Conservation (phyloP, 2,329 filamentous ascomycete genomes). For the Alternaria arborescens region DNA sequence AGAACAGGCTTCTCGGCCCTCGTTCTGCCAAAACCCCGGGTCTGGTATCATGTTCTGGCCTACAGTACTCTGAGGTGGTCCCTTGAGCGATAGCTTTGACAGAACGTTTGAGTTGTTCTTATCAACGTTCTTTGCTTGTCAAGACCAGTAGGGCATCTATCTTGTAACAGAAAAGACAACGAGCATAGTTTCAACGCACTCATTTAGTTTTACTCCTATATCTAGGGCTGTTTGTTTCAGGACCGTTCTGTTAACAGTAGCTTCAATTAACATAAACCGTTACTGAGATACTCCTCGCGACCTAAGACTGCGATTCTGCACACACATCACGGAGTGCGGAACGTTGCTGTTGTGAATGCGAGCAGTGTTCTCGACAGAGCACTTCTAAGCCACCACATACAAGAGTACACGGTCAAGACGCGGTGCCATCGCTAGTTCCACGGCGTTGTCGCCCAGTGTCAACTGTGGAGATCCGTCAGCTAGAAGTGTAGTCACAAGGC, state of each 20-base stretch:
- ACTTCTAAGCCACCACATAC: slow-evolving; percentile 31
- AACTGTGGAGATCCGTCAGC: slow-evolving; percentile 29
- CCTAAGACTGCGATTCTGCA: neutral
- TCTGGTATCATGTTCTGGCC: slow-evolving; percentile 15
- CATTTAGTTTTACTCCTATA: neutral
- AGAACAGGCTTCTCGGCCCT: neutral
- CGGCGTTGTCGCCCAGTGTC: slow-evolving; percentile 30
- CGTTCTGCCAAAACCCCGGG: slow-evolving; percentile 19
- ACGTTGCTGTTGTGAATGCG: slow-evolving; percentile 30
- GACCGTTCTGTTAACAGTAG: neutral
- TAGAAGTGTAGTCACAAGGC: slow-evolving; percentile 17
- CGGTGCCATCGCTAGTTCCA: slow-evolving; percentile 43
- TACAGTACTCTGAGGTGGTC: slow-evolving; percentile 1
- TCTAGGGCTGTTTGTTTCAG: neutral
- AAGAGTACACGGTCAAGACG: slow-evolving; percentile 35
- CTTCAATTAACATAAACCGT: neutral
- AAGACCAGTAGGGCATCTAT: neutral
- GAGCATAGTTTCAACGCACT: neutral
- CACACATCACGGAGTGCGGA: slow-evolving; percentile 14
- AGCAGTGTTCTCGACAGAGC: slow-evolving; percentile 32
- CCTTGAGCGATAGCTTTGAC: neutral
- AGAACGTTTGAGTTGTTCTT: neutral
- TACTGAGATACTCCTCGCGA: neutral
- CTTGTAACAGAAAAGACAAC: neutral
- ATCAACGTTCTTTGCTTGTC: neutral